These are phyloP conservation scores for Didymella sp. DNA, from an alignment of 2,329 filamentous ascomycete genomes.

Conservation along the genomic window DNA sequence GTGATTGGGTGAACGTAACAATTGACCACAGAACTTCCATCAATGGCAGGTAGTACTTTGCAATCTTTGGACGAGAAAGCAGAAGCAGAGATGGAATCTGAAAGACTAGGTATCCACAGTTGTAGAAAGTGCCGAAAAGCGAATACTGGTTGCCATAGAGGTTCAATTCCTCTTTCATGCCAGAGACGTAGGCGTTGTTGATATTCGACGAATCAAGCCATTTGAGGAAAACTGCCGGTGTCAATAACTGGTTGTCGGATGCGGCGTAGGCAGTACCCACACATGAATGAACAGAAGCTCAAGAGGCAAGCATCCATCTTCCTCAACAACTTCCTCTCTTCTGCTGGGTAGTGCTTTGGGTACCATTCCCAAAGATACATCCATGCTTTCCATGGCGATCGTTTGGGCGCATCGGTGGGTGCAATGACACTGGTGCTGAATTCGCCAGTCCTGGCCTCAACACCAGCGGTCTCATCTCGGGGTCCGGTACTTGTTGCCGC, in stretches of 20 bases:
- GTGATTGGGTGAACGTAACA: slow-evolving; percentile 50
- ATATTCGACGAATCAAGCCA: slow-evolving; percentile 49
- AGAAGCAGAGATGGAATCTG: slow-evolving; percentile 50
- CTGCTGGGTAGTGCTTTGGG: slow-evolving; percentile 44
- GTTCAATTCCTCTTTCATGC: slow-evolving; percentile 42
- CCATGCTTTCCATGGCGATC: slow-evolving; percentile 50
- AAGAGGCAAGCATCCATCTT: slow-evolving; percentile 49
- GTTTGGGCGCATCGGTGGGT: slow-evolving; percentile 43
- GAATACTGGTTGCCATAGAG: slow-evolving; percentile 66
- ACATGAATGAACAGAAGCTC: slow-evolving; percentile 50
- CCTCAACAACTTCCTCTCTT: slow-evolving; percentile 44
- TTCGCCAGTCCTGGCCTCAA: slow-evolving; percentile 30
- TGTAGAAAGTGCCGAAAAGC: slow-evolving; percentile 55
- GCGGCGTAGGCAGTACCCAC: slow-evolving; percentile 29
- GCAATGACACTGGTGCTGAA: slow-evolving; percentile 42
- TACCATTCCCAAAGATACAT: slow-evolving; percentile 52
- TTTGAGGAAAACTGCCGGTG: slow-evolving; percentile 46
- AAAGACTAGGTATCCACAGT: slow-evolving; percentile 51
- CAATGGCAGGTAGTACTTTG: slow-evolving; percentile 48
- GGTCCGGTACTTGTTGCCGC: slow-evolving; percentile 30
- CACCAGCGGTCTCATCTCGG: slow-evolving; percentile 28
- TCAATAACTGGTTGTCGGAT: slow-evolving; percentile 12
- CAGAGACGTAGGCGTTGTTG: slow-evolving; percentile 56
- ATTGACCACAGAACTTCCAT: slow-evolving; percentile 53
- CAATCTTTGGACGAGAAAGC: slow-evolving; percentile 48